Evolutionary conservation across 1,139 yeast genomes (phyloP), one percentile per base, ranked within the genome.

Genomic region (Entelexis paramagnoliae): DNA sequence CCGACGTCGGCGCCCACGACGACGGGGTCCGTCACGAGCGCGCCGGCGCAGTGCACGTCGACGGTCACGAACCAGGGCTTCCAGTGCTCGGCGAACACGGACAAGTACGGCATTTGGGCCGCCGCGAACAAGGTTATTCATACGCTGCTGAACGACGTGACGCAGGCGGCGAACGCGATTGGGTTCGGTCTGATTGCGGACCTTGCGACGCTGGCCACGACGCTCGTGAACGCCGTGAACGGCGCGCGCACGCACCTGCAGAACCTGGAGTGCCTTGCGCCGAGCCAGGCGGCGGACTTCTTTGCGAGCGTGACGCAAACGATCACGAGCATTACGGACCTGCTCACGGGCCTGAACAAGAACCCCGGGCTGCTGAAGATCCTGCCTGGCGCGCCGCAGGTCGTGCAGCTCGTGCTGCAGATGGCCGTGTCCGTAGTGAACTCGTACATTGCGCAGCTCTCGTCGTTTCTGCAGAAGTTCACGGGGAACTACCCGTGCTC

Each of bases 401-500:
- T 38, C 8, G 17, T 38, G 2, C 42, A 38, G 42, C 5, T 24
- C 1, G 42, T 14, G 17, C 30, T 24, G 9, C 29, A 38, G 29
- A 5, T 4, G 4, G 42, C 30, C 3, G 42, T 38, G 17, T 24
- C 30, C 11, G 42, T 30, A 19, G 8, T n/a, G 5, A 39, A 29
- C 38, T 41, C 43, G 1, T 24, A 26, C 17, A n/a, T n/a, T 13
- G 39, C 34, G 11, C 33, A 49, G 19, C 17, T 32, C 42, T 38
- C 47, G 24, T 55, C 58, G 14, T 53, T 53, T 30, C 29, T 36
- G 24, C n/a, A 50, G 48, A 9, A 51, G 49, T 2, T 39, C 55
- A 3, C 44, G 53, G 28, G 60, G 58, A 3, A 44, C 53, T 51
- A 49, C 44, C 9, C 48, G 52, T 8, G 43, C 43, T 16, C 50